These are phyloP conservation scores for Ogataea corticis DNA, from an alignment of 805 yeast genomes.

Conservation along the genomic window DNA sequence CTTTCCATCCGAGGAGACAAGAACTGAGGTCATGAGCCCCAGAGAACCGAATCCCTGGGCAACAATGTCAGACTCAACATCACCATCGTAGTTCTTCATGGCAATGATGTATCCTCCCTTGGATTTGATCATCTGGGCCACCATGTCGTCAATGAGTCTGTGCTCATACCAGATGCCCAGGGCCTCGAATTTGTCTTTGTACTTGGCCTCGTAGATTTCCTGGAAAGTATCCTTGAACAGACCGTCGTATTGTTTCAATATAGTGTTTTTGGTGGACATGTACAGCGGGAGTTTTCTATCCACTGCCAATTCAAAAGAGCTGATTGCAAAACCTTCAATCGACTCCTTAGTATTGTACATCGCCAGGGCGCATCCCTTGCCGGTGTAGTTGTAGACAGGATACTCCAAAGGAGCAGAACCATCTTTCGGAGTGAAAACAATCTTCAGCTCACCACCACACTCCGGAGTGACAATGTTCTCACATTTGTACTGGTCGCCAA, in stretches of 20 bases:
- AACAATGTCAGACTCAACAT: constrained; percentile 93
- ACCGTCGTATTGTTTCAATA: constrained; percentile 91
- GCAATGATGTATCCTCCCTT: constrained; percentile 95
- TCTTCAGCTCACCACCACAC: constrained; percentile 76
- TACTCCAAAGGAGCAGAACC: constrained; percentile 56
- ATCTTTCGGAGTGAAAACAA: constrained; percentile 71
- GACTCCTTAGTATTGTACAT: constrained; percentile 97
- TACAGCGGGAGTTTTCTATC: constrained; percentile 76
- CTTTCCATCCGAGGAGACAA: constrained; percentile 94
- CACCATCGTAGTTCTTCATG: constrained; percentile 97
- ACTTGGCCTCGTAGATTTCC: constrained; percentile 67
- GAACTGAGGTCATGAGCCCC: constrained; percentile 96
- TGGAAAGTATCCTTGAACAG: constrained; percentile 93
- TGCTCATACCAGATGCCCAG: constrained; percentile 95
- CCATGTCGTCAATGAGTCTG: constrained; percentile 97
- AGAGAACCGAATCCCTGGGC: constrained; percentile 98
- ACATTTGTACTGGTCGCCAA: constrained; percentile 95
- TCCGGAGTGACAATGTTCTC: constrained; percentile 76
- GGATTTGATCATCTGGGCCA: constrained; percentile 96
- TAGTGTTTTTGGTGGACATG: constrained; percentile 92
- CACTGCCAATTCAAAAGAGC: constrained; percentile 87
- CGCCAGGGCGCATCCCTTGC: constrained; percentile 80
- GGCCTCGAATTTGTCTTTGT: constrained; percentile 69
- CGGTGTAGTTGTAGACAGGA: constrained; percentile 67
- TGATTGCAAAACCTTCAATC: constrained; percentile 86